These are phyloP conservation scores for Neopestalotiopsis sp. DNA, from an alignment of 2,329 filamentous ascomycete species.

Conservation along the genomic window DNA sequence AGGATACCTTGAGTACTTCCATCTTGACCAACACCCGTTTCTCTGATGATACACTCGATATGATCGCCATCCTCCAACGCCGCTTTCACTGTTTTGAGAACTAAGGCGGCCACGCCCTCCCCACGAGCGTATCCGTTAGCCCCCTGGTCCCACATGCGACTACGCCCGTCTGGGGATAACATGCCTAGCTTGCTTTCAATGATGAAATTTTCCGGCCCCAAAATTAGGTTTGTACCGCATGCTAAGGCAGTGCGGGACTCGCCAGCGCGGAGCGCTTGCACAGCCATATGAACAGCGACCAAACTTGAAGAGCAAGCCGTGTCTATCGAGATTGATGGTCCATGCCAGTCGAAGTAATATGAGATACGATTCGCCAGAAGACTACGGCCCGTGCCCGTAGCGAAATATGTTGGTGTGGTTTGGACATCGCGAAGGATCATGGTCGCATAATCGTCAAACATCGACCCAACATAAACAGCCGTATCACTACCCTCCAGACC, in stretches of 20 bases:
- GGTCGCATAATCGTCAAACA: not conserved
- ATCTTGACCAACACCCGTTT: slow-evolving; percentile 26
- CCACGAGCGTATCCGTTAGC: slow-evolving; percentile 40
- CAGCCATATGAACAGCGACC: no score
- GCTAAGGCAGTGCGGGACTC: no score
- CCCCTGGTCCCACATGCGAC: slow-evolving; percentile 16
- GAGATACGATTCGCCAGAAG: slow-evolving; percentile 37
- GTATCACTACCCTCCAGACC: not conserved
- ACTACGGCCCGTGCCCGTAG: not conserved
- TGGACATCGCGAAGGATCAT: not conserved
- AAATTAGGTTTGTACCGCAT: no score
- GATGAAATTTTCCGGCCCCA: no score
- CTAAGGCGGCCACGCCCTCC: slow-evolving; percentile 52
- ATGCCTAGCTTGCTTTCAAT: slow-evolving; percentile 35
- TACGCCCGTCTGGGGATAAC: slow-evolving; percentile 39
- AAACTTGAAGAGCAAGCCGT: slow-evolving; percentile 40
- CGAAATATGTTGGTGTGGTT: not conserved
- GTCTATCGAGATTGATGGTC: slow-evolving; percentile 37
- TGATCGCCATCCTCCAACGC: slow-evolving; percentile 46
- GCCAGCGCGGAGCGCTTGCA: no score
- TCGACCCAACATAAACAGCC: not conserved
- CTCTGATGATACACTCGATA: slow-evolving; percentile 38
- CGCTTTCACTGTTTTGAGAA: slow-evolving; percentile 52
- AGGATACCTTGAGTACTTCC: no score
- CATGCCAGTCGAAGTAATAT: slow-evolving; percentile 40